Base-by-base conservation (phyloP, 192 early-diverging fungal species). In the Funneliformis mosseae region DNA sequence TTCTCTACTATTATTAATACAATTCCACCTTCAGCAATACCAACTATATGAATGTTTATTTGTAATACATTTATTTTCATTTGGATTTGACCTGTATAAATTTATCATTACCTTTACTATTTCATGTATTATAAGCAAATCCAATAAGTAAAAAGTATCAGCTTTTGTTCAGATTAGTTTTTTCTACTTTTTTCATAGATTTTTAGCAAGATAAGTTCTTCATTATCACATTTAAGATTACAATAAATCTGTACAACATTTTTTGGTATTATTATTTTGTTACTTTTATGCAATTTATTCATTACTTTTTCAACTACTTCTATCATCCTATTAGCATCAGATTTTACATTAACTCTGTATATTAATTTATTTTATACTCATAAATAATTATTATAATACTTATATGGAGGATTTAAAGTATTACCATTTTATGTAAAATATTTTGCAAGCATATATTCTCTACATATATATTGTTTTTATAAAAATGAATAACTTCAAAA, bases 241-340 rank as follows among this genome's bases (percentile, higher is more conserved):
- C n/a, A 69, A 69, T 69, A 69, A 69, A 69, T 38, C 18, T 69
- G 67, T 69, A 69, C 11, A 69, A 69, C 18, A 69, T 69, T n/a
- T 33, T 69, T 69, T 69, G 38, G 1, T 69, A 18, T 18, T 10
- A 38, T 38, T 69, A 69, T 42, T 69, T 33, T 10, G n/a, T 14
- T 11, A 41, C 41, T 69, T 42, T 69, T 38, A 14, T 69, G 7
- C 67, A 69, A 41, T 16, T 69, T 69, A 69, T 42, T 69, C 18
- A 69, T 38, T 33, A 69, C 39, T 41, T 69, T 6, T 69, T 69
- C 39, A 42, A 9, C 2, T 8, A 42, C 39, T 6, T 69, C 39
- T 41, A 69, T 18, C 67, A 69, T 69, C 28, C 41, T 69, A 38
- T 41, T n/a, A 18, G 14, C 67, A 69, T 69, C 67, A 38, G 67